Evolutionary conservation across 352 stramenopile genomes (phyloP).

Genomic region (Phytophthora fragariae): DNA sequence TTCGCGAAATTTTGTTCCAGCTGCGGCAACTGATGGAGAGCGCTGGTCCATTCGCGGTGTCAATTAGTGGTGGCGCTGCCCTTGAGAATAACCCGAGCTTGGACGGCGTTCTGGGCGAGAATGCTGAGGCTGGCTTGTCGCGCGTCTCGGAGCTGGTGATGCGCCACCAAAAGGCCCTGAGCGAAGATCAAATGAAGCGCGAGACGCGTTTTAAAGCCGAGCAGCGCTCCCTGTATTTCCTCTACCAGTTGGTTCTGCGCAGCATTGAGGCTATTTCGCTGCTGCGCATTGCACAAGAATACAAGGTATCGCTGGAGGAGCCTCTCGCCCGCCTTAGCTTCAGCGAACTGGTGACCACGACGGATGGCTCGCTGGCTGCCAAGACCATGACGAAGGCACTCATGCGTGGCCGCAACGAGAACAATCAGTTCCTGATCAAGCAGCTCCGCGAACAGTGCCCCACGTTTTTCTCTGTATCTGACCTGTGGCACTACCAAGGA

Average conservation of each 20-base stretch:
- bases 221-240: slow-evolving; percentile 81
- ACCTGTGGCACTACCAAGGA: slow-evolving; percentile 86
- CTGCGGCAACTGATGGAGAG: slow-evolving; percentile 85
- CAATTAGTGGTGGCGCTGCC: slow-evolving; percentile 70
- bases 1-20: slow-evolving; percentile 86
- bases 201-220: slow-evolving; percentile 85
- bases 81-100: slow-evolving; percentile 65
- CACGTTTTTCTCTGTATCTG: slow-evolving; percentile 83
- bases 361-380: slow-evolving; percentile 61
- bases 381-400: slow-evolving; percentile 85
- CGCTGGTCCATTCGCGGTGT: slow-evolving; percentile 74
- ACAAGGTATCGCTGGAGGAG: slow-evolving; percentile 77
- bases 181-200: slow-evolving; percentile 75
- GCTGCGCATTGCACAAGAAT: slow-evolving; percentile 66
- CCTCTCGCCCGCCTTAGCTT: slow-evolving; percentile 72
- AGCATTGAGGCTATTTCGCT: slow-evolving; percentile 86
- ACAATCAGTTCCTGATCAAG: slow-evolving; percentile 85
- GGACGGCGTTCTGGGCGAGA: slow-evolving; percentile 45
- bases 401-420: slow-evolving; percentile 81
- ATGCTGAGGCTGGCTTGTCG: slow-evolving; percentile 54
- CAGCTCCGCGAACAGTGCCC: slow-evolving; percentile 87
- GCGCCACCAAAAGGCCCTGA: slow-evolving; percentile 77
- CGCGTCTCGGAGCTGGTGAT: slow-evolving; percentile 71
- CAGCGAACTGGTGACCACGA: slow-evolving; percentile 77
- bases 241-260: slow-evolving; percentile 81